Conservation (phyloP, 768 basidiomycete species). For the Psilocybe tampanensis region DNA sequence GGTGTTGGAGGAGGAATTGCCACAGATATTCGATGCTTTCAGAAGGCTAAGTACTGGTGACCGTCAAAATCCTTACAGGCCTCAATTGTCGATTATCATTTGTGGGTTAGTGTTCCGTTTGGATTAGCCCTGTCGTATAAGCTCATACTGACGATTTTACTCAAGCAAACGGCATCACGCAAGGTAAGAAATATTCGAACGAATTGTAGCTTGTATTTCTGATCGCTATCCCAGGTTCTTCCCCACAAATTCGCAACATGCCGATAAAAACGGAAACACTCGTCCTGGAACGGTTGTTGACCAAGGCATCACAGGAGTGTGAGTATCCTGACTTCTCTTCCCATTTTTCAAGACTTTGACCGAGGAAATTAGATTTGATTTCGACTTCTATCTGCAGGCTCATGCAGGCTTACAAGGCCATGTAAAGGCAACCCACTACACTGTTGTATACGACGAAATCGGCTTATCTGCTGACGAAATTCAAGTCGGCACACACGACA, state of each 20-base stretch:
- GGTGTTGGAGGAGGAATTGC: constrained; percentile 62
- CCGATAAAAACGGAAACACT: constrained; percentile 74
- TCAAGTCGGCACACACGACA: constrained; percentile 71
- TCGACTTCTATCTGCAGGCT: constrained; percentile 72
- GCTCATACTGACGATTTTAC: not conserved
- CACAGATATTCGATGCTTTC: constrained; percentile 64
- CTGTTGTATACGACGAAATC: constrained; percentile 80
- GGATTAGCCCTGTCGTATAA: not conserved
- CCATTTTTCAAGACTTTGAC: not conserved
- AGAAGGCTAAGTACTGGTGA: constrained; percentile 45
- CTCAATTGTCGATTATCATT: constrained; percentile 70
- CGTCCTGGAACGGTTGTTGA: constrained; percentile 82
- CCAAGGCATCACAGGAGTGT: constrained; percentile 74
- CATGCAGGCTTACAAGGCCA: constrained; percentile 75
- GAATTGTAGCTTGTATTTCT: not conserved
- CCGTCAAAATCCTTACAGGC: constrained; percentile 52
- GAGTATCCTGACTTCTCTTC: constrained; percentile 20
- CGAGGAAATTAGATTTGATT: constrained; percentile 49
- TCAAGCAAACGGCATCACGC: constrained; percentile 71
- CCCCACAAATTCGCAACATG: constrained; percentile 49
- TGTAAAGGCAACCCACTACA: constrained; percentile 77
- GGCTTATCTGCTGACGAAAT: constrained; percentile 66
- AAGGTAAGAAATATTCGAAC: constrained; percentile 37
- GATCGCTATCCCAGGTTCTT: constrained; percentile 45
- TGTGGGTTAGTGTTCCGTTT: constrained; percentile 50